phyloP scores from a whole-genome alignment of 2,329 filamentous ascomycete genomes.

The Penicillium sclerotigenum region DNA sequence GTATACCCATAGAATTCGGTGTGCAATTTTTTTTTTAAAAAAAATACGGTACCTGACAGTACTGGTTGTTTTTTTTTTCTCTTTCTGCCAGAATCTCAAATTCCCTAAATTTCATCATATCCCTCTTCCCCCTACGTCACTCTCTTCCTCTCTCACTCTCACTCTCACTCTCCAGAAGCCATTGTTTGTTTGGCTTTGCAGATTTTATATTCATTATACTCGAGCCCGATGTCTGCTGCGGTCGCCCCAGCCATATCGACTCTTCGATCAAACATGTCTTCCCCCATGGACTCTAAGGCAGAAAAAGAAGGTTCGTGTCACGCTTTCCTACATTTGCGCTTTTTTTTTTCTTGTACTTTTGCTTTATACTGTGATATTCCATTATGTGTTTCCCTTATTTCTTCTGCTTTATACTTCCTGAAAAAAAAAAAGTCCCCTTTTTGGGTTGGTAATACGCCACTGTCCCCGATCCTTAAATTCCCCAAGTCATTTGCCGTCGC shows the following conservation, averaged over 20 bases:
- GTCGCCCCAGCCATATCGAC: slow-evolving; percentile 39
- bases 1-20: neutral
- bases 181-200: slow-evolving; percentile 20
- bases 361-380: slow-evolving; percentile 1
- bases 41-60: slow-evolving; percentile 1
- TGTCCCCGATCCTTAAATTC: slow-evolving; percentile 26
- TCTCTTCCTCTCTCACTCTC: slow-evolving; percentile 24
- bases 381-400: slow-evolving; percentile 1
- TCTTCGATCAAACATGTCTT: slow-evolving; percentile 28
- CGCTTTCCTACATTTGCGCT: slow-evolving; percentile 6
- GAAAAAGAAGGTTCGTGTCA: slow-evolving; percentile 42
- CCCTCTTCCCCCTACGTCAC: slow-evolving; percentile 41
- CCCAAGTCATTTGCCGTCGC: slow-evolving; percentile 28
- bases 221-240: slow-evolving; percentile 38
- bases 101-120: slow-evolving; percentile 34
- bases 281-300: slow-evolving; percentile 46
- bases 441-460: slow-evolving; percentile 35
- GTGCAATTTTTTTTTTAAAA: neutral
- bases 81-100: slow-evolving; percentile 1
- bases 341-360: slow-evolving; percentile 15
- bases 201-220: slow-evolving; percentile 13
- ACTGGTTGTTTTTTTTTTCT: slow-evolving; percentile 1
- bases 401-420: slow-evolving; percentile 15
- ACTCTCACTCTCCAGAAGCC: slow-evolving; percentile 19
- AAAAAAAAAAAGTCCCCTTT: slow-evolving; percentile 17